These are phyloP conservation scores for Aspergillus sp. DNA, from an alignment of 2,329 filamentous ascomycete species.

Conservation along the genomic window DNA sequence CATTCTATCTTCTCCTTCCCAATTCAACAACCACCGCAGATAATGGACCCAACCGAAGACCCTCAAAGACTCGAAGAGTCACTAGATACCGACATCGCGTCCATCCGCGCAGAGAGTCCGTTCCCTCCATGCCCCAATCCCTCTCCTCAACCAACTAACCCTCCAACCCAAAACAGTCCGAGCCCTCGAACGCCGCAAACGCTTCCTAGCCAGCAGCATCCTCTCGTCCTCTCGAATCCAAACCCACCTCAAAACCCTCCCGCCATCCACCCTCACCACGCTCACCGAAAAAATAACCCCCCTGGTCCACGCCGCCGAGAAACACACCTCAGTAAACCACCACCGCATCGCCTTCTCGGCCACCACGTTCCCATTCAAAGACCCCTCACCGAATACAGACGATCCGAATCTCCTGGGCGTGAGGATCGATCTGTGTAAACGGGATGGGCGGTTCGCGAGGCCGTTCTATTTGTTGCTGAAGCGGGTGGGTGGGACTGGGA, in stretches of 20 bases:
- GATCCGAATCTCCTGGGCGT: slow-evolving; percentile 39
- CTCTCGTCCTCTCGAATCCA: slow-evolving; percentile 41
- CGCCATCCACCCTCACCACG: slow-evolving; percentile 1
- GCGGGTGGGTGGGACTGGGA: slow-evolving; percentile 15
- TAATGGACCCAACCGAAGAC: neutral
- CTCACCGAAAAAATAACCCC: slow-evolving; percentile 31
- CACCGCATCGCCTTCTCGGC: slow-evolving; percentile 46
- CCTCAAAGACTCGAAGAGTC: slow-evolving; percentile 19
- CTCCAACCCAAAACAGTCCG: too few relatives aligned
- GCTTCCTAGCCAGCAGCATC: slow-evolving; percentile 41
- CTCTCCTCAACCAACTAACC: too few relatives aligned
- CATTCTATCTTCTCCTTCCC: too few relatives aligned
- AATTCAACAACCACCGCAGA: neutral
- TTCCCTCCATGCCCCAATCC: neutral
- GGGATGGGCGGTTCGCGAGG: slow-evolving; percentile 39
- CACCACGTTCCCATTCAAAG: slow-evolving; percentile 47
- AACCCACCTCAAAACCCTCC: slow-evolving; percentile 16
- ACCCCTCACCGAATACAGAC: slow-evolving; percentile 38
- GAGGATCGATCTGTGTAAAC: slow-evolving; percentile 42
- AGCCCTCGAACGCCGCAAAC: slow-evolving; percentile 38
- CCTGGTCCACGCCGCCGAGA: slow-evolving; percentile 29
- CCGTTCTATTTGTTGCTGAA: slow-evolving; percentile 46
- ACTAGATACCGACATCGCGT: slow-evolving; percentile 42
- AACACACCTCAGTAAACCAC: slow-evolving; percentile 39
- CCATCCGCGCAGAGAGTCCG: slow-evolving; percentile 43